Conservation (phyloP, 257 asterid genomes). For the Solanum corneliomulleri region DNA sequence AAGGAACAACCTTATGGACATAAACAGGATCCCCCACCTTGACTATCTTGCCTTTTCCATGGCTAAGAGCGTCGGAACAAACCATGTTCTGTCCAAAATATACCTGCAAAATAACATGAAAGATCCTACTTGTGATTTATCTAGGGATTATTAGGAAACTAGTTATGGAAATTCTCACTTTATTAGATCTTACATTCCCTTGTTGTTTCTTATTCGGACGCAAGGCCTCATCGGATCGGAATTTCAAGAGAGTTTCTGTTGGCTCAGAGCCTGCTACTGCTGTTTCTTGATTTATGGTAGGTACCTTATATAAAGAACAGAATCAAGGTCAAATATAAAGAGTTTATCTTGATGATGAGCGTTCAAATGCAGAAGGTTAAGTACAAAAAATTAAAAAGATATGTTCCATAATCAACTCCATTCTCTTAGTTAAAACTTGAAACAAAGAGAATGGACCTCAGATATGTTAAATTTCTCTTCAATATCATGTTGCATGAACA, state of each 20-base stretch:
- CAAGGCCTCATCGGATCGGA: slow-evolving; percentile 40
- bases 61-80: slow-evolving; percentile 12
- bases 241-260: slow-evolving; percentile 26
- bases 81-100: slow-evolving; percentile 50
- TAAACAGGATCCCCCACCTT: slow-evolving; percentile 30
- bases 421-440: background rate
- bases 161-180: background rate
- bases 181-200: slow-evolving; percentile 13
- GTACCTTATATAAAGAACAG: background rate
- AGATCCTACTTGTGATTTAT: background rate
- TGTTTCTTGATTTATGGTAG: slow-evolving; percentile 28
- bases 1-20: slow-evolving; percentile 17
- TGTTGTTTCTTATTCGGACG: slow-evolving; percentile 33
- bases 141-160: background rate
- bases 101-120: slow-evolving; percentile 17
- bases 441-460: background rate
- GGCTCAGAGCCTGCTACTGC: slow-evolving; percentile 28
- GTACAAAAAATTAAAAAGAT: background rate
- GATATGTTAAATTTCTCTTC: background rate
- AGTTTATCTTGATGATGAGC: background rate
- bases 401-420: background rate
- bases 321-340: background rate
- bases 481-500: background rate
- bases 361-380: background rate
- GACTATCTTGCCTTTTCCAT: slow-evolving; percentile 13